phyloP scores from a whole-genome alignment of 2,329 filamentous ascomycete species.

The Colletotrichum lindemuthianum region DNA sequence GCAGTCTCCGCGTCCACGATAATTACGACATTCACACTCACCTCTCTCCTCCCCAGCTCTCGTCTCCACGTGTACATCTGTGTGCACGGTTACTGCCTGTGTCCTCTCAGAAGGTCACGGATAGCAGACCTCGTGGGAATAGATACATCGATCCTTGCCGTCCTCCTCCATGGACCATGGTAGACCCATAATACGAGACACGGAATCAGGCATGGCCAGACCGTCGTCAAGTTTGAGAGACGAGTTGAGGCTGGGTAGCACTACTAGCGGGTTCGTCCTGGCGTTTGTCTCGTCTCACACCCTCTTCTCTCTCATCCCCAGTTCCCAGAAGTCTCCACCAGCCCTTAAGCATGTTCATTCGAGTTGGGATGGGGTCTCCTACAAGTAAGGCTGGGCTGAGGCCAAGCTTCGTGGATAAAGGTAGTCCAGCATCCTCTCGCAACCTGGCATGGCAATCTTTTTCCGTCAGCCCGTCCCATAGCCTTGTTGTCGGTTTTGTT shows the following conservation, averaged over 20 bases:
- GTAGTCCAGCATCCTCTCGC: background rate
- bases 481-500: background rate
- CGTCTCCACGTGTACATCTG: background rate
- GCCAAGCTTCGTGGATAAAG: constrained; percentile 13
- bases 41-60: too few relatives aligned
- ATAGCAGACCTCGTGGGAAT: constrained; percentile 8
- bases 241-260: constrained; percentile 11
- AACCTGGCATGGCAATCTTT: background rate
- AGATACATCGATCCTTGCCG: constrained; percentile 25
- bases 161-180: constrained; percentile 24
- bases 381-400: background rate
- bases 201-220: constrained; percentile 6
- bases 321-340: constrained; percentile 1
- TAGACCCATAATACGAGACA: constrained; percentile 26
- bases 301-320: background rate
- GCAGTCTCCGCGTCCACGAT: too few relatives aligned
- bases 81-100: constrained; percentile 21
- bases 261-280: constrained; percentile 5
- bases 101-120: constrained; percentile 18
- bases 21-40: too few relatives aligned
- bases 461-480: constrained; percentile 1
- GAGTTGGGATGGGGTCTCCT: background rate
- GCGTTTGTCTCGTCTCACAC: constrained; percentile 24
- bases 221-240: constrained; percentile 3
- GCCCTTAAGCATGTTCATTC: background rate